Conservation (phyloP, 2,329 filamentous ascomycete species). For the Lizonia empirigonia region DNA sequence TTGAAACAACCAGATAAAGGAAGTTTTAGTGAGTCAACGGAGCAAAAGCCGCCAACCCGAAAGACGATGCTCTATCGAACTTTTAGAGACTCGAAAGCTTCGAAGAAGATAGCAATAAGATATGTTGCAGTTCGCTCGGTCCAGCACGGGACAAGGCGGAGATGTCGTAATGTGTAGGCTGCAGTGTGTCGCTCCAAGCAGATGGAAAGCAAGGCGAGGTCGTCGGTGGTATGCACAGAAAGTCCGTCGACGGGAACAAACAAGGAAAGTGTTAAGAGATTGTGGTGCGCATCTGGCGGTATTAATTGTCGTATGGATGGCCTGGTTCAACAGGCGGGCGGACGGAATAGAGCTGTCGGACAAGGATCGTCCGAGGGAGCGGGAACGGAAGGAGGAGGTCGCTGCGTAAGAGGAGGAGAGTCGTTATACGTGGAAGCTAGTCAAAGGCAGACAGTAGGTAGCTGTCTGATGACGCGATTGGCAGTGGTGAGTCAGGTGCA, state of each 20-base stretch:
- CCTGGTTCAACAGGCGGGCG: conserved; percentile 49
- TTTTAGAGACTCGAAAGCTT: conserved; percentile 43
- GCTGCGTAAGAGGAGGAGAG: conserved; percentile 47
- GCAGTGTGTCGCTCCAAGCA: conserved; percentile 34
- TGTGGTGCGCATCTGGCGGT: conserved; percentile 52
- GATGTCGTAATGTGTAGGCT: conserved; percentile 40
- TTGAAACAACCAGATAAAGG: conserved; percentile 29
- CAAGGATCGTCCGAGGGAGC: conserved; percentile 35
- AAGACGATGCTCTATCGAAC: conserved; percentile 47
- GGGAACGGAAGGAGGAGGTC: conserved; percentile 36
- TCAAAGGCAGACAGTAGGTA: conserved; percentile 34
- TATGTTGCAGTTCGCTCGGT: conserved; percentile 17
- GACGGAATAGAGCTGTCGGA: conserved; percentile 27
- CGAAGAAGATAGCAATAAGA: conserved; percentile 45
- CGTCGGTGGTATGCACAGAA: conserved; percentile 50
- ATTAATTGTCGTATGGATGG: conserved; percentile 48
- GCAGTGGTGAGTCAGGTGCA: conserved; percentile 45
- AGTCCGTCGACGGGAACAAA: conserved; percentile 46
- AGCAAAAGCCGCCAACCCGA: conserved; percentile 40
- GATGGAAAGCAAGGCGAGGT: conserved; percentile 36
- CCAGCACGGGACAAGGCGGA: conserved; percentile 10
- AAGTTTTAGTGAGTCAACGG: conserved; percentile 45
- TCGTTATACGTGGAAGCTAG: conserved; percentile 49
- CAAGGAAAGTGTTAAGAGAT: conserved; percentile 52
- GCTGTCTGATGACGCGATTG: conserved; percentile 37